Evolutionary conservation across 2,329 filamentous ascomycete genomes (phyloP), one percentile per base, ranked within the genome.

Genomic region (Tolypocladium nubicola): DNA sequence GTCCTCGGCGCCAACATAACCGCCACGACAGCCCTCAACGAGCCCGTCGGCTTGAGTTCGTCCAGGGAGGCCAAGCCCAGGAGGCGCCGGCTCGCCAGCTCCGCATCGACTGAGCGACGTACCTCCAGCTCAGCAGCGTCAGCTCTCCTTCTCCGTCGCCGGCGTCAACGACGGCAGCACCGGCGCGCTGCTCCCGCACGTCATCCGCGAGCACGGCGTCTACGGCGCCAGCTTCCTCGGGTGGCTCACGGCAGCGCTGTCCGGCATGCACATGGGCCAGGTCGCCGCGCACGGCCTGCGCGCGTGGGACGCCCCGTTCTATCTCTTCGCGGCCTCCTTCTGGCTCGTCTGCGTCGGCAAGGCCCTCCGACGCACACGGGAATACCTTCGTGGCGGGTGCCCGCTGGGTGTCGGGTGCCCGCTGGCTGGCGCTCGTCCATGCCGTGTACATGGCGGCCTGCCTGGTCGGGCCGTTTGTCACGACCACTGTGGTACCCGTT

Each of bases 91-190:
- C 23, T 26, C 23, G 3, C 23, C 23, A 26, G 23, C 23, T 26
- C 23, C 23, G 23, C 23, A 3, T 69, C 55, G 63, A 64, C 59
- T 52, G 56, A 54, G 40, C 59, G 47, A 62, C 66, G 19, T 60
- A 72, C 23, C 59, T 80, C 40, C 84, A 82, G 64, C 68, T 86
- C 2, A 56, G 79, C 41, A 80, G 79, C 49, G 76, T 80, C 2
- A 79, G 78, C 0, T 85, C 60, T 83, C 82, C 0, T 87, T 87
- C 71, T 85, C 87, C 64, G 81, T 84, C 37, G 82, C 84, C 0
- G 84, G 85, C 0, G 74, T 82, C 53, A 87, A 86, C 57, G 85
- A 87, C 65, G 84, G 84, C 38, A 84, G 79, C 59, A 71, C 87
- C 1, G 85, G 85, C 2, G 77, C 84, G 1, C 61, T 88, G 16